These are phyloP conservation scores for Bipolaris cookei DNA, from an alignment of 2,329 filamentous ascomycete species.

Conservation along the genomic window DNA sequence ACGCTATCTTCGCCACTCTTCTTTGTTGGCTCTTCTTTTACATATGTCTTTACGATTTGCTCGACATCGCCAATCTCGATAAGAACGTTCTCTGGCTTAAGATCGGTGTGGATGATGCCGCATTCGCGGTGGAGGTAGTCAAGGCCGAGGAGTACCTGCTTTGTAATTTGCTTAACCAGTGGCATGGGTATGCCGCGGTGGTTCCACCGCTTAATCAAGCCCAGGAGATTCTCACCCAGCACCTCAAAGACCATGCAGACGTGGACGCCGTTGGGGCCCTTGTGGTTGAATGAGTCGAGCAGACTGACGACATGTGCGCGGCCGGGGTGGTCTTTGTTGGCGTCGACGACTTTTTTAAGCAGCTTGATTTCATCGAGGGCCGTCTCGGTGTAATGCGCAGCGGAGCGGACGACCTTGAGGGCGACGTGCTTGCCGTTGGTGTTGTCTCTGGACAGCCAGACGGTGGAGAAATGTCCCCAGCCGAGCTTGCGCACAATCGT, in stretches of 20 bases:
- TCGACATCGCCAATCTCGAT: slow-evolving; percentile 99
- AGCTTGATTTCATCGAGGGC: slow-evolving; percentile 99
- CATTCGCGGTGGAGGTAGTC: slow-evolving; percentile 98
- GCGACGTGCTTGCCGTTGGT: slow-evolving; percentile 91
- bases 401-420: slow-evolving; percentile 95
- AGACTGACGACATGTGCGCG: slow-evolving; percentile 95
- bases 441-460: slow-evolving; percentile 85
- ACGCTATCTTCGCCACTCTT: slow-evolving; percentile 85
- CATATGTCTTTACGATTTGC: slow-evolving; percentile 95
- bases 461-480: slow-evolving; percentile 99
- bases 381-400: slow-evolving; percentile 98
- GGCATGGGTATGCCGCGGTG: slow-evolving; percentile 96
- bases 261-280: slow-evolving; percentile 93
- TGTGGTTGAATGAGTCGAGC: slow-evolving; percentile 96
- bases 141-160: slow-evolving; percentile 92
- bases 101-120: slow-evolving; percentile 96
- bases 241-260: slow-evolving; percentile 99
- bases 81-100: slow-evolving; percentile 97
- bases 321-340: slow-evolving; percentile 92
- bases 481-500: slow-evolving; percentile 94
- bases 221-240: slow-evolving; percentile 89
- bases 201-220: slow-evolving; percentile 98
- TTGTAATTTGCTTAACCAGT: slow-evolving; percentile 97
- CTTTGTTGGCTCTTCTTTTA: slow-evolving; percentile 74
- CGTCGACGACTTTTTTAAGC: slow-evolving; percentile 93